These are phyloP conservation scores for Tuber melanosporum DNA, from an alignment of 495 filamentous ascomycete species.

Conservation along the genomic window DNA sequence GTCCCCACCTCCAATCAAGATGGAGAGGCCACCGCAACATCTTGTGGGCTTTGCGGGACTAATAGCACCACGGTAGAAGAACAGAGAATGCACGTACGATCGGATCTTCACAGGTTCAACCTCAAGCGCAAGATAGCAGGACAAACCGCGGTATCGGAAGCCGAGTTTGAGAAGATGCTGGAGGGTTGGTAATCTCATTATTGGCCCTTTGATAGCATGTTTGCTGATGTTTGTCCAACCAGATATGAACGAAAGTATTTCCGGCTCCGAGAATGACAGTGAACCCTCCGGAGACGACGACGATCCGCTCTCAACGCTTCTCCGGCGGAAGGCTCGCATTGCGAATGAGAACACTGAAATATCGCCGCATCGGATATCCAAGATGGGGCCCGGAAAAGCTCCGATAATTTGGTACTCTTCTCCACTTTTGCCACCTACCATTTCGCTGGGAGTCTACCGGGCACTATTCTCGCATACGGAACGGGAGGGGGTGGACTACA, in stretches of 20 bases:
- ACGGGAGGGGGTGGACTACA: slow-evolving; percentile 60
- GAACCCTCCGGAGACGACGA: slow-evolving; percentile 46
- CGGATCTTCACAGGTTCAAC: slow-evolving; percentile 93
- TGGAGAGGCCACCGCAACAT: slow-evolving; percentile 55
- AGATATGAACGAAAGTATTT: slow-evolving; percentile 39
- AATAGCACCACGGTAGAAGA: slow-evolving; percentile 65
- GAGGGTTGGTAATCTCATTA: slow-evolving; percentile 44
- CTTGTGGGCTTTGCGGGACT: slow-evolving; percentile 74
- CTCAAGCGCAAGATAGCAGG: slow-evolving; percentile 80
- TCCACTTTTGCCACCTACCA: slow-evolving; percentile 64
- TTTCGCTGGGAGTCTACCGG: slow-evolving; percentile 75
- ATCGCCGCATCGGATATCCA: slow-evolving; percentile 45
- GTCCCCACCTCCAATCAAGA: slow-evolving; percentile 19
- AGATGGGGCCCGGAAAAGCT: slow-evolving; percentile 56
- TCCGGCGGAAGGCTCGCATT: slow-evolving; percentile 30
- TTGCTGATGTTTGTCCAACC: slow-evolving; percentile 50
- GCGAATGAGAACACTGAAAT: slow-evolving; percentile 49
- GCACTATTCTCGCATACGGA: slow-evolving; percentile 70
- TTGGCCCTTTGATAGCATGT: neutral
- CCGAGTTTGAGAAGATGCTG: slow-evolving; percentile 75
- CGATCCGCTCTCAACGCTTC: slow-evolving; percentile 28
- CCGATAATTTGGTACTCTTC: slow-evolving; percentile 84
- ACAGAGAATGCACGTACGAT: slow-evolving; percentile 76
- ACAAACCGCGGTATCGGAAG: slow-evolving; percentile 59
- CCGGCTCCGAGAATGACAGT: slow-evolving; percentile 42